These are phyloP conservation scores for Kluyveromyces marxianus DNA, from an alignment of 1,139 yeast genomes.

Conservation along the genomic window DNA sequence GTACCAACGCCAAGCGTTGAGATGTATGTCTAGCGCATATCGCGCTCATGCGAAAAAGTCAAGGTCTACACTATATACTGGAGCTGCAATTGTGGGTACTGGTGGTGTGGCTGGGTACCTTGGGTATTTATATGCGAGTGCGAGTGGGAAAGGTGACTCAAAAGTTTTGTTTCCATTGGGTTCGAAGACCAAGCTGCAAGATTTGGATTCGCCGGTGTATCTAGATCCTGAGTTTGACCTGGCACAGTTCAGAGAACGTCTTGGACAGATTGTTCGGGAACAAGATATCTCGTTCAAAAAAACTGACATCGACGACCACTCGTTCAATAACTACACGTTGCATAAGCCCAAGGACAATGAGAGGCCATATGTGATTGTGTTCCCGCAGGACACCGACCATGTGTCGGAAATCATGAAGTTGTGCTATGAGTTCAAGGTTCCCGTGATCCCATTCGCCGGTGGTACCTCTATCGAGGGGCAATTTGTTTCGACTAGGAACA, in stretches of 20 bases:
- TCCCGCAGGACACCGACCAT: conserved; percentile 55
- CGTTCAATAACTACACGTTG: conserved; percentile 56
- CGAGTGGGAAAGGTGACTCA: conserved; percentile 7
- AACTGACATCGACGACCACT: conserved; percentile 36
- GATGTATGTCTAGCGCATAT: too few relatives aligned
- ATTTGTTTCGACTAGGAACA: conserved; percentile 59
- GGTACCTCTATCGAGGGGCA: conserved; percentile 81
- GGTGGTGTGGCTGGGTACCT: neutral
- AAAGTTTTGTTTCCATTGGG: conserved; percentile 28
- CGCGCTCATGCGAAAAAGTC: too few relatives aligned
- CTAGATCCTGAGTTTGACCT: conserved; percentile 27
- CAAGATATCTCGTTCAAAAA: conserved; percentile 31
- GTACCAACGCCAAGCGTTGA: neutral
- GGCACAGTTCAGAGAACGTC: conserved; percentile 38
- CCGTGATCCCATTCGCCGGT: conserved; percentile 69
- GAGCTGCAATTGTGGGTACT: neutral
- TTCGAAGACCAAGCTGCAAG: conserved; percentile 30
- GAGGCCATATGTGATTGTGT: conserved; percentile 52
- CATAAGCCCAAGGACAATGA: conserved; percentile 50
- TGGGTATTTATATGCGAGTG: neutral
- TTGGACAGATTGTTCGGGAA: conserved; percentile 35
- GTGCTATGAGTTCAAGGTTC: conserved; percentile 53
- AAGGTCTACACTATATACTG: neutral
- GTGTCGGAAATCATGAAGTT: conserved; percentile 55
- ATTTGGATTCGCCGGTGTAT: conserved; percentile 28